A percentile compares a stretch with the other conserved stretches of the same genome.
Evolutionary conservation across 176 grass and related monocot genomes (phyloP).

Genomic region (Stipa capillata): DNA sequence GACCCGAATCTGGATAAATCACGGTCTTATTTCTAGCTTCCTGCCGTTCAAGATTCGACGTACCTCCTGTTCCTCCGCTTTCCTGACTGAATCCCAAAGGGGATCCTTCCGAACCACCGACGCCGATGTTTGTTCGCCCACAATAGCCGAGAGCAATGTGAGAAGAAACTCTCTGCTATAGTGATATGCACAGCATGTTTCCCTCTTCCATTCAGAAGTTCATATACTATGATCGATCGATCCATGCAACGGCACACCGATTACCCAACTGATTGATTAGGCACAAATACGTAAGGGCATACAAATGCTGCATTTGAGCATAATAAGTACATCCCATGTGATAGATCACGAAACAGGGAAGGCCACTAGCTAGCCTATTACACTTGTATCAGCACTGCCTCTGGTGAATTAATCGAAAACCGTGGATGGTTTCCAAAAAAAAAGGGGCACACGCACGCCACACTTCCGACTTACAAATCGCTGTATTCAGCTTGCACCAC

Average conservation of each 20-base stretch:
- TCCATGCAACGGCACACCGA: neutral
- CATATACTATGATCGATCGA: neutral
- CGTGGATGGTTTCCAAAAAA: conserved; percentile 10
- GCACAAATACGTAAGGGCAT: neutral
- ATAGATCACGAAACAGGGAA: conserved; percentile 16
- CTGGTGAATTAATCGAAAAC: conserved; percentile 16
- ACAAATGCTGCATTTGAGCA: neutral
- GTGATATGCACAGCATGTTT: neutral
- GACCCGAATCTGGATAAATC: too few relatives aligned
- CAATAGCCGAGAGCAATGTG: too few relatives aligned
- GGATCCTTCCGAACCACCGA: too few relatives aligned
- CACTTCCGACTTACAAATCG: neutral
- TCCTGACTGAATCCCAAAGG: too few relatives aligned
- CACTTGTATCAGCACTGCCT: neutral
- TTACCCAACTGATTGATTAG: neutral
- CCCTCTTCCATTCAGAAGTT: neutral
- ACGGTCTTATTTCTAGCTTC: too few relatives aligned
- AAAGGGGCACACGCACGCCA: neutral
- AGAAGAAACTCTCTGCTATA: neutral
- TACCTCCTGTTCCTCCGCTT: too few relatives aligned
- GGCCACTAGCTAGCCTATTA: neutral
- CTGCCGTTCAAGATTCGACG: too few relatives aligned
- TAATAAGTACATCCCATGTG: neutral
- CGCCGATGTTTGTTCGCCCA: too few relatives aligned
- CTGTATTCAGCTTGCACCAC: conserved; percentile 22